These are phyloP conservation scores for Verticillium albo-atrum DNA, from an alignment of 2,329 filamentous ascomycete genomes.

Conservation along the genomic window DNA sequence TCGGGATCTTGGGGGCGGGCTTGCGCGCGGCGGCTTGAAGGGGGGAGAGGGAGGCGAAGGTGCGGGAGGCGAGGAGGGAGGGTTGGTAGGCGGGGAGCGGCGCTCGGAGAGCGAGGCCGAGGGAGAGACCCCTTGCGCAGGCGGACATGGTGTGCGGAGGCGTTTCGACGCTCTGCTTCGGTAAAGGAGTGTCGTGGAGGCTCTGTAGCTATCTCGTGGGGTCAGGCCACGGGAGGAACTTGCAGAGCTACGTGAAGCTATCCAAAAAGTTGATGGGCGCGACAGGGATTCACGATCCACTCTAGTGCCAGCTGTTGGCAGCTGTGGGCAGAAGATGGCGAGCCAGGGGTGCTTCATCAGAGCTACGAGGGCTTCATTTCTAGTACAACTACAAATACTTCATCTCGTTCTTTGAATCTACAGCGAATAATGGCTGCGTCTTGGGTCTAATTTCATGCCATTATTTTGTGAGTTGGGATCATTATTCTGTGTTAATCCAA, in stretches of 20 bases:
- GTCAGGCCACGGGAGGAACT: neutral
- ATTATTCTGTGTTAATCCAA: too few species aligned
- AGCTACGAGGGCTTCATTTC: too few species aligned
- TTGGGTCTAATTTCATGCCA: too few species aligned
- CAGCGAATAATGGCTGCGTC: too few species aligned
- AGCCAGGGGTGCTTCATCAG: too few species aligned
- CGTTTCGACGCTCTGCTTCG: neutral
- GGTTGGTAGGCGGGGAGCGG: conserved; percentile 4
- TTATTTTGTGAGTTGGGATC: too few species aligned
- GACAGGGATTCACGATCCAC: neutral
- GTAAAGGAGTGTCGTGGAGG: neutral
- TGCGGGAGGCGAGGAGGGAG: neutral
- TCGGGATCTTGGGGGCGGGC: neutral
- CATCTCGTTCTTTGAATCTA: too few species aligned
- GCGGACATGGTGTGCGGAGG: conserved; percentile 4
- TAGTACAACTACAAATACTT: too few species aligned
- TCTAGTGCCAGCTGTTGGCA: neutral
- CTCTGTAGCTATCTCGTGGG: neutral
- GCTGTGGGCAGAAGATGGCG: too few species aligned
- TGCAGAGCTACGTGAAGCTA: conserved; percentile 11
- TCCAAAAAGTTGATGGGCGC: conserved; percentile 11
- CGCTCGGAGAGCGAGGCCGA: conserved; percentile 5
- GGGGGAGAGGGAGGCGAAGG: conserved; percentile 4
- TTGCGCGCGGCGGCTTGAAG: conserved; percentile 1
- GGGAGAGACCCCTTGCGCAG: conserved; percentile 7